A percentile compares a stretch with the other conserved stretches of the same genome.
Evolutionary conservation across 805 yeast species (phyloP).

Genomic region (Lipomyces spencermartinsiae): DNA sequence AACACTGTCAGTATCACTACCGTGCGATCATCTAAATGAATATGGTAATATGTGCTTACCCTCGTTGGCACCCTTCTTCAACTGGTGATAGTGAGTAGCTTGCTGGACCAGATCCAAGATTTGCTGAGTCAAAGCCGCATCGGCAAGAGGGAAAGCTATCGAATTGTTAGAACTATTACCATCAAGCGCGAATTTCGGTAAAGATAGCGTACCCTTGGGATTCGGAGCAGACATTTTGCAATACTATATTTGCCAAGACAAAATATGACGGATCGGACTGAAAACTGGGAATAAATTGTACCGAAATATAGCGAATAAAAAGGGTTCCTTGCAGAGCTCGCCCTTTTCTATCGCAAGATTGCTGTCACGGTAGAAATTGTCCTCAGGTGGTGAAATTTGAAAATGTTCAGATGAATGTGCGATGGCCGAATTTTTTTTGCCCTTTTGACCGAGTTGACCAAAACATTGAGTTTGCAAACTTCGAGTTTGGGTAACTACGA

Average conservation of each 20-base stretch:
- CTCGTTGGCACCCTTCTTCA: slow-evolving; percentile 99
- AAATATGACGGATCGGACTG: slow-evolving; percentile 8
- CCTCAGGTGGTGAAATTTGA: neutral
- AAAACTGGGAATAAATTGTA: neutral
- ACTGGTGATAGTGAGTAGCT: slow-evolving; percentile 96
- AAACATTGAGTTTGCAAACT: neutral
- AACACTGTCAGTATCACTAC: neutral
- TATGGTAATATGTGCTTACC: slow-evolving; percentile 60
- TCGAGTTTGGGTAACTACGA: neutral
- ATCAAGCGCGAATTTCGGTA: neutral
- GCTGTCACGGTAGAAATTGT: neutral
- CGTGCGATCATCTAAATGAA: neutral
- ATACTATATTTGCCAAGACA: neutral
- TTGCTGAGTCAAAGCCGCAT: slow-evolving; percentile 92
- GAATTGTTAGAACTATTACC: neutral
- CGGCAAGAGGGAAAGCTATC: slow-evolving; percentile 97
- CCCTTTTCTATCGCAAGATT: slow-evolving; percentile 38
- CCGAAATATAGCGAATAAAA: slow-evolving; percentile 15
- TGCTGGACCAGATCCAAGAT: slow-evolving; percentile 98
- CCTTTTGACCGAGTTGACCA: neutral
- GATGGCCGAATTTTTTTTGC: neutral
- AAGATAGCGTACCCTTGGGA: slow-evolving; percentile 65
- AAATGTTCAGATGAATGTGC: neutral
- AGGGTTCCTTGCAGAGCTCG: slow-evolving; percentile 51
- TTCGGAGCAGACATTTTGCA: slow-evolving; percentile 78